These are phyloP conservation scores for Sergeia podlipaevii DNA, from an alignment of 208 protist genomes.

Conservation along the genomic window DNA sequence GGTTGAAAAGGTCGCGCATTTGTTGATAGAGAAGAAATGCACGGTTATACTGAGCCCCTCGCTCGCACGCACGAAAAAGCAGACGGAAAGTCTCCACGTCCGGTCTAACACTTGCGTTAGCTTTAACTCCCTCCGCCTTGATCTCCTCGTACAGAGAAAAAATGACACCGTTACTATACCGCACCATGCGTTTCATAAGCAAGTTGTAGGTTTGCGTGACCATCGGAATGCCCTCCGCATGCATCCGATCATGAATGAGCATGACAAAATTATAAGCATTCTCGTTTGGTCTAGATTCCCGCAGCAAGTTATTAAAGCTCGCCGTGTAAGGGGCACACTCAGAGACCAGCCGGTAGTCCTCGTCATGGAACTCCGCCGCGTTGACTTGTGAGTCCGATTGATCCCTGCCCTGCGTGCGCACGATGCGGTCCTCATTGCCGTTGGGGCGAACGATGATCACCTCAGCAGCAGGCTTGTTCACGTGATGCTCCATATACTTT, in stretches of 20 bases:
- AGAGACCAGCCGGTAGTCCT: conserved; percentile 56
- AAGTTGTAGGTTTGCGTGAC: conserved; percentile 90
- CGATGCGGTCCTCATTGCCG: conserved; percentile 54
- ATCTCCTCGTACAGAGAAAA: conserved; percentile 88
- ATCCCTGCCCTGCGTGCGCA: conserved; percentile 18
- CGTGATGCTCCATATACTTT: too few relatives aligned
- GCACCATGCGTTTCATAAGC: conserved; percentile 82
- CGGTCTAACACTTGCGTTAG: conserved; percentile 60
- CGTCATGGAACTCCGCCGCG: conserved; percentile 39
- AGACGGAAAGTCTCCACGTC: conserved; percentile 78
- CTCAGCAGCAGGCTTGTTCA: conserved; percentile 41
- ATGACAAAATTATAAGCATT: conserved; percentile 63
- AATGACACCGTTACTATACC: conserved; percentile 63
- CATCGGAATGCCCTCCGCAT: conserved; percentile 76
- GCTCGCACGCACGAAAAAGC: conserved; percentile 88
- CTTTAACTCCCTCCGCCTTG: conserved; percentile 58
- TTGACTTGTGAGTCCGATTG: too few relatives aligned
- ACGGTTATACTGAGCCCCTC: conserved; percentile 65
- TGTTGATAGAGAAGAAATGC: conserved; percentile 87
- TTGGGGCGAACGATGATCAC: conserved; percentile 64
- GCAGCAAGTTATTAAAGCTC: conserved; percentile 82
- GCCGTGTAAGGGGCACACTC: conserved; percentile 84
- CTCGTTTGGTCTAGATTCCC: conserved; percentile 37
- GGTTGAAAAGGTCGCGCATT: conserved; percentile 68
- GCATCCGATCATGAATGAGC: conserved; percentile 78